These are phyloP conservation scores for Nematocida sp. DNA, from an alignment of 371 early-diverging fungal species.

Conservation along the genomic window DNA sequence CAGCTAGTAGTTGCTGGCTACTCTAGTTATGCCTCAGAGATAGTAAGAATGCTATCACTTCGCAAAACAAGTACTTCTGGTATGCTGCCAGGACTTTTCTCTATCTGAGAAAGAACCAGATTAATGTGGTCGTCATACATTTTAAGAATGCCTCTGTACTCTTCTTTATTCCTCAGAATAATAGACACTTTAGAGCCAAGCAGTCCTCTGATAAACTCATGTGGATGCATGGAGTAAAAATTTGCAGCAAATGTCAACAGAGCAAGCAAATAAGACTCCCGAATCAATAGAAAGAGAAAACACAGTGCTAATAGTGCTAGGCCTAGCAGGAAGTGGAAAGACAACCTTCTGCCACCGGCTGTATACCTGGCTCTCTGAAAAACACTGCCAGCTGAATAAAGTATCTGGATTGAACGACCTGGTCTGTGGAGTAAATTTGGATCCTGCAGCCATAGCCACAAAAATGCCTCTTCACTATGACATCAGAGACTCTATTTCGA, in stretches of 20 bases:
- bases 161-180: constrained; percentile 49
- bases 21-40: constrained; percentile 46
- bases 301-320: constrained; percentile 63
- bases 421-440: constrained; percentile 85
- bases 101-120: constrained; percentile 38
- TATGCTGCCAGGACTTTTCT: background rate
- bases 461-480: constrained; percentile 92
- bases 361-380: constrained; percentile 61
- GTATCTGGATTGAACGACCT: constrained; percentile 54
- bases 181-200: constrained; percentile 52
- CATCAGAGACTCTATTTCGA: constrained; percentile 91
- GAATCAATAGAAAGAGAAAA: constrained; percentile 18
- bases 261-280: too few relatives aligned
- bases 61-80: constrained; percentile 47
- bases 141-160: constrained; percentile 45
- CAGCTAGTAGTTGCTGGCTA: too few relatives aligned
- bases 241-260: constrained; percentile 8
- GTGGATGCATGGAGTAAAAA: constrained; percentile 50
- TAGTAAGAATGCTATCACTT: constrained; percentile 59
- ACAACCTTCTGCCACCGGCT: constrained; percentile 83
- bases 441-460: constrained; percentile 84
- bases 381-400: constrained; percentile 44
- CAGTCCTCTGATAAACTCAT: constrained; percentile 56
- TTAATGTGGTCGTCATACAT: constrained; percentile 62
- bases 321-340: constrained; percentile 98